phyloP scores from a whole-genome alignment of 2,329 filamentous ascomycete genomes.

The Ceratocystis huliohia region DNA sequence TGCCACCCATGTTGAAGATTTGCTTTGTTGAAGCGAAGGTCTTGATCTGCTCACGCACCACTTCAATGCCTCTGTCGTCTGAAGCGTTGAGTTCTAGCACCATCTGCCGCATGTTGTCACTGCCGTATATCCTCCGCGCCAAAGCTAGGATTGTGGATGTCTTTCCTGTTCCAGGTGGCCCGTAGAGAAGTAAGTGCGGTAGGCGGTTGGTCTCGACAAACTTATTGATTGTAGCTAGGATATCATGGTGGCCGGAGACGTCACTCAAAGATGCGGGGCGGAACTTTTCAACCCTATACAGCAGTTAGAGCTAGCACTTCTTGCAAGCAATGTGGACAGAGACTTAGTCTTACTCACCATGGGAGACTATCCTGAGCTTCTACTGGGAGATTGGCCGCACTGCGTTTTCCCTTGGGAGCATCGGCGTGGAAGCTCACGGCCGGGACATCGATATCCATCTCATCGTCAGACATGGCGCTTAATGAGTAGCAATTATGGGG shows the following conservation, averaged over 20 bases:
- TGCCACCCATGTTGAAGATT: constrained; percentile 64
- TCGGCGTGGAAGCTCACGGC: constrained; percentile 57
- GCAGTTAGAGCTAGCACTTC: constrained; percentile 12
- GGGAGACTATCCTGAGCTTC: constrained; percentile 88
- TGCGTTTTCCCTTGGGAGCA: constrained; percentile 76
- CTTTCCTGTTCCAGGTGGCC: constrained; percentile 91
- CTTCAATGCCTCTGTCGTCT: constrained; percentile 93
- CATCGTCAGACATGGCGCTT: constrained; percentile 45
- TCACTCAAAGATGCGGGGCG: constrained; percentile 77
- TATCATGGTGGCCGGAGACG: constrained; percentile 93
- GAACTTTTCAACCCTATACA: constrained; percentile 83
- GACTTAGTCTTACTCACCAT: constrained; percentile 47
- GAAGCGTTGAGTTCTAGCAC: constrained; percentile 95
- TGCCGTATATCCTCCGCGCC: constrained; percentile 82
- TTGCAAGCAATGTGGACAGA: not conserved
- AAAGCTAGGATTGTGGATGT: constrained; percentile 93
- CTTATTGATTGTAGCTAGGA: constrained; percentile 93
- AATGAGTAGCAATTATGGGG: not conserved
- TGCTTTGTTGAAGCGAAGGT: constrained; percentile 97
- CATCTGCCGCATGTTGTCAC: constrained; percentile 92
- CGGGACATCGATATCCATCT: constrained; percentile 48
- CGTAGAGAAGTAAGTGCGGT: constrained; percentile 91
- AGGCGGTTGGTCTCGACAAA: constrained; percentile 90
- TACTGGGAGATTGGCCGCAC: constrained; percentile 81
- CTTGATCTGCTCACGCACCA: constrained; percentile 97